Base-by-base conservation (phyloP, 371 early-diverging fungal genomes). In the Lichtheimia ornata region DNA sequence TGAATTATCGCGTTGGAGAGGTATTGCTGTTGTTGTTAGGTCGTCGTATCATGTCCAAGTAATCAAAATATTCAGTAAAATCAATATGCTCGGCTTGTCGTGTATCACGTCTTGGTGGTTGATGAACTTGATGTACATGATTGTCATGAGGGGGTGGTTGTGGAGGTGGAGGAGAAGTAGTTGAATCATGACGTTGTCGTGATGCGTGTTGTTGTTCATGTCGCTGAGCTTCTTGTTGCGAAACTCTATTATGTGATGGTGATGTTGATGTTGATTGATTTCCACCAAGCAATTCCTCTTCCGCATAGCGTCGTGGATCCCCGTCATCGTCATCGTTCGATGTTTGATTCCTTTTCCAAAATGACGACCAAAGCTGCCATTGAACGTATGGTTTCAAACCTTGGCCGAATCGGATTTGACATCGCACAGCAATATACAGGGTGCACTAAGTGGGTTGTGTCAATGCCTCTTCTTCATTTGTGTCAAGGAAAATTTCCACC, bases 381-480 rank as follows among this genome's bases (percentile, higher is more conserved):
- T 47, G 47, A 22, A 47, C 61, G 49, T 65, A 47, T 13, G 56
- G 42, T 47, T 61, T 49, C n/a, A 65, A 56, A 3, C 65, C 65
- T n/a, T 45, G 35, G 17, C 53, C 47, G 44, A 65, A 65, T 20
- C 61, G 60, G 12, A 55, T 41, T 18, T 60, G 60, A 24, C 65
- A 65, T 53, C 47, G 44, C 22, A 65, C 57, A 44, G 56, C 51
- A 25, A 56, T 56, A 35, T 49, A 50, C 18, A 65, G 25, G 5
- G 52, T 56, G 41, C 35, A 18, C 60, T 59, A 44, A 7, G 27
- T 3, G 0, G 18, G 15, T 22, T 17, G n/a, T 11, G 25, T 18
- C 28, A 6, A 25, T 45, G 35, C 1, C 18, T 17, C 13, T 22
- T 0, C 14, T 5, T 47, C 15, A 30, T 40, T 28, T 22, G 58